Base-by-base conservation (phyloP, 2,329 filamentous ascomycete genomes). In the Achaetomium macrosporum region DNA sequence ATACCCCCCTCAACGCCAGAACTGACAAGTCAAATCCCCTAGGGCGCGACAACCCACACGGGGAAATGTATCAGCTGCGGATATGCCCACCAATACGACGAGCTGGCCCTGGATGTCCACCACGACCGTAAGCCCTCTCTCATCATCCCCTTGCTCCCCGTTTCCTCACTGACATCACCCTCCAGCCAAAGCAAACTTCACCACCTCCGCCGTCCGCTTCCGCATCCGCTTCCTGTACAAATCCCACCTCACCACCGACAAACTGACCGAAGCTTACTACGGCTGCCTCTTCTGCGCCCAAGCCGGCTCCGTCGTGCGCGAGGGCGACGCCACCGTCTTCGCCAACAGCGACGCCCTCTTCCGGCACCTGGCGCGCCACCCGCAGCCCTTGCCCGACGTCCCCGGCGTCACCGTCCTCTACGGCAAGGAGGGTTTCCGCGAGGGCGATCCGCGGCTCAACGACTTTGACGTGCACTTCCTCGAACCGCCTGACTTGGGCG, bases 271-370 rank as follows among this genome's bases (percentile, higher is more conserved):
- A 55, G 70, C 76, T 47, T 62, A 78, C 42, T 82, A 79, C 59
- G 77, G 69, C 3, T 82, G 79, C 56, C 57, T 78, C 1, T 81
- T 82, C 60, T 82, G 79, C 61, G 66, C 79, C 4, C 70, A 75
- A 5, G 56, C 68, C 16, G 76, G 76, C 0, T 68, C 63, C n/a
- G 80, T 77, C 0, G 63, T 73, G 2, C 75, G 81, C 45, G 72
- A 76, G 51, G 76, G 75, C 58, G 79, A 82, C 44, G 73, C 78
- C 2, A 82, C 79, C 0, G 75, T 82, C 9, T 82, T 82, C 63
- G 77, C 79, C 61, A 75, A 65, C 42, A 74, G 77, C 44, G 73
- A 72, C 53, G 71, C 77, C 43, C 69, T 82, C 4, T 80, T 81
- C 53, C 64, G 69, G 16, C 79, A 82, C 59, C 64, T 82, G 49